A percentile compares a stretch with the other conserved stretches of the same genome.
These are phyloP conservation scores for Vitrella brassicaformis DNA, from an alignment of 73 alveolate species.

Conservation along the genomic window DNA sequence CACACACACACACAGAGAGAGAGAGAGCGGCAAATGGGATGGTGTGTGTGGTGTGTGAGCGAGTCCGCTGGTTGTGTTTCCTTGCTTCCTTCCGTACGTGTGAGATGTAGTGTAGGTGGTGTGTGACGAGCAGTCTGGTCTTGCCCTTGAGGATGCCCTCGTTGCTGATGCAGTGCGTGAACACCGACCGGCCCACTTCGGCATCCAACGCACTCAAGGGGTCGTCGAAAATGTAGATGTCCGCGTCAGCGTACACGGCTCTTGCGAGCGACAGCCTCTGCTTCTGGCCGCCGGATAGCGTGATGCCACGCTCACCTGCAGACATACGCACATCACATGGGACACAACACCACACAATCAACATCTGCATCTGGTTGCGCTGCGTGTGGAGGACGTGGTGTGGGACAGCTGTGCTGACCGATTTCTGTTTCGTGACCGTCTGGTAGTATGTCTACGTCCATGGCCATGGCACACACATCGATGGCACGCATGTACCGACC, in stretches of 20 bases:
- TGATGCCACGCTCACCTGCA: slow-evolving; percentile 30
- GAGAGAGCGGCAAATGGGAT: no score
- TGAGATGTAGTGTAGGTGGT: background rate
- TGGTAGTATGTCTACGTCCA: slow-evolving; percentile 46
- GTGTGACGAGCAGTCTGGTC: background rate
- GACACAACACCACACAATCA: no score
- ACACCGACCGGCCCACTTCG: slow-evolving; percentile 49
- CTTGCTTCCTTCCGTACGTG: no score
- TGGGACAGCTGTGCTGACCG: slow-evolving; percentile 76
- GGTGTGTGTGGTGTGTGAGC: no score
- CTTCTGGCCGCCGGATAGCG: slow-evolving; percentile 73
- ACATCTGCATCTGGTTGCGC: no score
- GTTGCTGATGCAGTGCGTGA: background rate
- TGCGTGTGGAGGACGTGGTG: no score
- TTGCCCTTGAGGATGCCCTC: background rate
- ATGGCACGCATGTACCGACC: slow-evolving; percentile 35
- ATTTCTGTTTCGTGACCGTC: slow-evolving; percentile 58
- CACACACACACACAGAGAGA: no score
- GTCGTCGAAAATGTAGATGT: slow-evolving; percentile 69
- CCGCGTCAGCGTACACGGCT: slow-evolving; percentile 69
- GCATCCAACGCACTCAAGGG: slow-evolving; percentile 74
- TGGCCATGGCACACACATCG: slow-evolving; percentile 36
- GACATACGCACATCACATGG: slow-evolving; percentile 47
- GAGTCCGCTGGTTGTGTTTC: no score
- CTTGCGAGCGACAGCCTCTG: slow-evolving; percentile 71